Evolutionary conservation across 768 basidiomycete genomes (phyloP), one percentile per base, ranked within the genome.

Genomic region (Lactarius deliciosus): DNA sequence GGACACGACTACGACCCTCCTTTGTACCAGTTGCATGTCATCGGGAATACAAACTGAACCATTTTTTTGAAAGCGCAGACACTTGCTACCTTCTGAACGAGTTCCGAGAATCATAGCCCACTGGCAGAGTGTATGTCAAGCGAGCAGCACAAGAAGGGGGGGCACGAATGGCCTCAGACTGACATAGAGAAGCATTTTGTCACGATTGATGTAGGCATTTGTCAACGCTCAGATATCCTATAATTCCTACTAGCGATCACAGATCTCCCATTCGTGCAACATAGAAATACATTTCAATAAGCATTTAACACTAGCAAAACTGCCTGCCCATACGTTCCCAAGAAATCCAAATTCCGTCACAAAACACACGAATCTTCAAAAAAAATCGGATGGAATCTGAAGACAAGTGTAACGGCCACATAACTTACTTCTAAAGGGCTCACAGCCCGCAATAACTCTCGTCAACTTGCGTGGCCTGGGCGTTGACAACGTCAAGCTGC

Each of bases 31-130:
- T n/a, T n/a, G n/a, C n/a, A n/a, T n/a, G n/a, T n/a, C n/a, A n/a
- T n/a, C n/a, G n/a, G n/a, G n/a, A n/a, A n/a, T n/a, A n/a, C n/a
- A n/a, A n/a, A n/a, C n/a, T n/a, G n/a, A n/a, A n/a, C n/a, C n/a
- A n/a, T n/a, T n/a, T n/a, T n/a, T n/a, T n/a, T n/a, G 30, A 55
- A 32, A 9, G 54, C 18, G 28, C 30, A 30, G 54, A 30, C 25
- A 7, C n/a, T 28, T 20, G 13, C 47, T 53, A 53, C 5, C 34
- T 63, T 34, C 62, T 50, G 50, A 60, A 67, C 11, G 62, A 62
- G 25, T 67, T 67, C 50, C 61, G 65, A 32, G 57, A 28, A 36
- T 9, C n/a, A n/a, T n/a, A n/a, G n/a, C n/a, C n/a, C n/a, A n/a
- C n/a, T n/a, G n/a, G n/a, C n/a, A n/a, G n/a, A n/a, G n/a, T n/a